Percentiles rank a stretch among this genome's conserved stretches.
These are phyloP conservation scores for Rehmannia glutinosa DNA, from an alignment of 257 asterid genomes.

Conservation along the genomic window DNA sequence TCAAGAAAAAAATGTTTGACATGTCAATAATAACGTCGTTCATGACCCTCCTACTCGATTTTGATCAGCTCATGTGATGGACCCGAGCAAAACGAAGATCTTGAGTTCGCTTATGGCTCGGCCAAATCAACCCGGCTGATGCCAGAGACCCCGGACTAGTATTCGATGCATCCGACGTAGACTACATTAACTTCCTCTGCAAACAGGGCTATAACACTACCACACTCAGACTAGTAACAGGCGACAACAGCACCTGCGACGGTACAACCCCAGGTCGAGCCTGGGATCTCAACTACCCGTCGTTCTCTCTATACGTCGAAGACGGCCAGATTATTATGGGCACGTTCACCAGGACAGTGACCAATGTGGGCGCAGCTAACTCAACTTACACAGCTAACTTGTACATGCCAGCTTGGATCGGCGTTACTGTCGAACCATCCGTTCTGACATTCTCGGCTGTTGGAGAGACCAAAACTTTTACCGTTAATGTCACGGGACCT, in stretches of 20 bases:
- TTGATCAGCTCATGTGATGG: slow-evolving; percentile 32
- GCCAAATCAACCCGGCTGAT: slow-evolving; percentile 34
- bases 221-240: slow-evolving; percentile 27
- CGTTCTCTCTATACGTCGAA: slow-evolving; percentile 31
- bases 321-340: slow-evolving; percentile 28
- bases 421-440: slow-evolving; percentile 29
- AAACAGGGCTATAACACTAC: slow-evolving; percentile 38
- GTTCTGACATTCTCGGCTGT: slow-evolving; percentile 26
- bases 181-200: slow-evolving; percentile 33
- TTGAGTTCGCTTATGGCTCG: slow-evolving; percentile 35
- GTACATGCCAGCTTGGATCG: neutral
- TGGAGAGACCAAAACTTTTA: slow-evolving; percentile 35
- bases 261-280: slow-evolving; percentile 24
- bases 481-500: slow-evolving; percentile 30
- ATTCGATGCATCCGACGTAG: slow-evolving; percentile 29
- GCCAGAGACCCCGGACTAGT: slow-evolving; percentile 37
- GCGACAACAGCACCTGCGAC: slow-evolving; percentile 29
- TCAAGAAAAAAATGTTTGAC: neutral
- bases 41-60: too few relatives aligned
- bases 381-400: slow-evolving; percentile 27
- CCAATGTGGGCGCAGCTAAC: slow-evolving; percentile 31
- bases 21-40: too few relatives aligned
- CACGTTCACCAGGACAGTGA: slow-evolving; percentile 27
- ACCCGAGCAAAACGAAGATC: slow-evolving; percentile 22
- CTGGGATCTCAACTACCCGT: slow-evolving; percentile 40